Base-by-base conservation (phyloP, 1,284 basidiomycete genomes). In the Apiotrichum mycotoxinovorans region DNA sequence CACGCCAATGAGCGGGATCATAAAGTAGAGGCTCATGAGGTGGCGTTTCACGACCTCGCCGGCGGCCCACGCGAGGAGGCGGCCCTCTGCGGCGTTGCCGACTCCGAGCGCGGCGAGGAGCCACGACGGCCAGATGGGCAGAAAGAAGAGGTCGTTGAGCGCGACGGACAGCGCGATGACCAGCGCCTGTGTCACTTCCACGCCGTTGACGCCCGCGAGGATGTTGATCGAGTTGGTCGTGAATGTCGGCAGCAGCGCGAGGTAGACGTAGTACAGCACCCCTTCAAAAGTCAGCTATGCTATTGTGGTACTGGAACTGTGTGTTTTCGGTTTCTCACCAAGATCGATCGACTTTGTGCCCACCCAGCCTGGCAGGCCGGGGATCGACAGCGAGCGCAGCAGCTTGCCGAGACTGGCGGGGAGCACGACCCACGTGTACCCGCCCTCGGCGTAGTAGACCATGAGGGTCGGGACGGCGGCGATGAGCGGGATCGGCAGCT, bases 161-260 rank as follows among this genome's bases (percentile, higher is more conserved):
- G 89, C 87, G 61, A 99, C 87, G 0, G 91, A 95, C 17, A 91
- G 62, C 3, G 90, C 89, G 63, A 99, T 98, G 60, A 98, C 84
- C 34, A 98, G 79, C 0, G 94, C 91, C 78, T 99, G 96, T 52
- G 87, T 85, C 57, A 88, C 89, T 80, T 99, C 96, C 1, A 96
- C 87, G 14, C 95, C 96, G 72, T 98, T 98, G 68, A 98, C 90
- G 7, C 96, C 96, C 3, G 95, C 96, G 10, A 99, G 85, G 66
- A 99, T 98, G 76, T 99, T 99, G 83, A 98, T 97, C 74, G 89
- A 89, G 78, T 99, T 98, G 15, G 94, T 98, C 58, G 91, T 87
- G 75, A 98, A 99, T 0, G 92, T 98, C 17, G 94, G 97, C 11
- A 99, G 81, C 35, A 98, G 79, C 8, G 91, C 85, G 87, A 99